A percentile compares a stretch with the other conserved stretches of the same genome.
These are phyloP conservation scores for Phaffia rhodozyma DNA, from an alignment of 1,284 basidiomycete genomes.

Conservation along the genomic window DNA sequence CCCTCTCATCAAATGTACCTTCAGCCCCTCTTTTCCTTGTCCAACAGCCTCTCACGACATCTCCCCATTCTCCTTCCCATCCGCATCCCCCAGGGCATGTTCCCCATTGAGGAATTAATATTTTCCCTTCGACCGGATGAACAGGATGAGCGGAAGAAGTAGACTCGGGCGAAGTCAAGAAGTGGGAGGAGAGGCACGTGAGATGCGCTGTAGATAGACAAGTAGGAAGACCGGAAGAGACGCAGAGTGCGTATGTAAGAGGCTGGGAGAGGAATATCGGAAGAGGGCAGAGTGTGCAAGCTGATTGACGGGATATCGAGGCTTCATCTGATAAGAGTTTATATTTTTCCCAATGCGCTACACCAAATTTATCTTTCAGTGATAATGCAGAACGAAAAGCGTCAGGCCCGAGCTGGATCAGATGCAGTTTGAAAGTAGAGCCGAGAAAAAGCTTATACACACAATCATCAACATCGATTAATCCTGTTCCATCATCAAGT, in stretches of 20 bases:
- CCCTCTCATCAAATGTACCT: background rate
- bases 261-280: background rate
- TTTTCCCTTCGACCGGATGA: background rate
- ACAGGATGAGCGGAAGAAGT: background rate
- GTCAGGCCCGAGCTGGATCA: background rate
- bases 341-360: background rate
- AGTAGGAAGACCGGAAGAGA: background rate
- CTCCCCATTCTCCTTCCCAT: slow-evolving; percentile 12
- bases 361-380: background rate
- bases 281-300: slow-evolving; percentile 1
- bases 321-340: background rate
- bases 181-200: slow-evolving; percentile 11
- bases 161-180: background rate
- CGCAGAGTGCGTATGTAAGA: background rate
- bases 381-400: background rate
- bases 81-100: background rate
- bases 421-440: background rate
- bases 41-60: slow-evolving; percentile 8
- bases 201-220: slow-evolving; percentile 2
- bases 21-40: slow-evolving; percentile 3
- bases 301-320: background rate
- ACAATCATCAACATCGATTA: slow-evolving; percentile 14
- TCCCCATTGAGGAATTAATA: background rate
- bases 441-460: background rate
- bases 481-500: background rate